Conservation (phyloP, 352 stramenopile genomes). For the Peronospora belbahrii region DNA sequence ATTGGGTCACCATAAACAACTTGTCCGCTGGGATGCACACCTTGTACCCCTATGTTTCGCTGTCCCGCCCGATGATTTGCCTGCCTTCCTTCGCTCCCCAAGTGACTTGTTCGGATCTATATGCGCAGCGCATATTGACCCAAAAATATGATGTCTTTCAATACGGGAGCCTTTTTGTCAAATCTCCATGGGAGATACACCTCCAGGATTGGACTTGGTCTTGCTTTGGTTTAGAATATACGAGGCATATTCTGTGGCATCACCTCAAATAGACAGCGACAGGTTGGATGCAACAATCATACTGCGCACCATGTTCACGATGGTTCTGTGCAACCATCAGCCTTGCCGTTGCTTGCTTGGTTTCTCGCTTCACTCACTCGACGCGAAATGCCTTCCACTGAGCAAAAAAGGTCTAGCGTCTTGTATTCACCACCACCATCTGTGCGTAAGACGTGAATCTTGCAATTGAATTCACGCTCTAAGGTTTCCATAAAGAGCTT, state of each 20-base stretch:
- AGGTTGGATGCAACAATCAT: not conserved
- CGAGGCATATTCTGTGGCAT: not conserved
- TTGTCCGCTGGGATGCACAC: not conserved
- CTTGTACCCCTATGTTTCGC: not conserved
- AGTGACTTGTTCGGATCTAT: too few species aligned
- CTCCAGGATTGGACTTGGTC: not conserved
- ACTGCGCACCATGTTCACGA: not conserved
- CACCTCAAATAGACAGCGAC: not conserved
- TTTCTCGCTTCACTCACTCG: too few species aligned
- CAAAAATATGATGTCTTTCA: too few species aligned
- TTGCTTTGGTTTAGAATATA: not conserved
- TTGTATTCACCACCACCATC: not conserved
- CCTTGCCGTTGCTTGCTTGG: not conserved
- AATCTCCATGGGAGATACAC: not conserved
- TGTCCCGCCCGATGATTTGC: too few species aligned
- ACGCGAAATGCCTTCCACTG: too few species aligned
- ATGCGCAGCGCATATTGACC: too few species aligned
- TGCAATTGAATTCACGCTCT: conserved; percentile 1
- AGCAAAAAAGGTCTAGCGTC: too few species aligned
- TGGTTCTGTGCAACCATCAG: not conserved
- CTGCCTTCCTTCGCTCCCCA: too few species aligned
- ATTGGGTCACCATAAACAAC: not conserved
- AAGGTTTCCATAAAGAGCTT: not conserved
- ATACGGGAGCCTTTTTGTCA: too few species aligned
- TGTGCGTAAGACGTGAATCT: not conserved